A percentile compares a stretch with the other conserved stretches of the same genome.
phyloP scores from a whole-genome alignment of 2,329 filamentous ascomycete genomes.

The Sclerotinia minor region DNA sequence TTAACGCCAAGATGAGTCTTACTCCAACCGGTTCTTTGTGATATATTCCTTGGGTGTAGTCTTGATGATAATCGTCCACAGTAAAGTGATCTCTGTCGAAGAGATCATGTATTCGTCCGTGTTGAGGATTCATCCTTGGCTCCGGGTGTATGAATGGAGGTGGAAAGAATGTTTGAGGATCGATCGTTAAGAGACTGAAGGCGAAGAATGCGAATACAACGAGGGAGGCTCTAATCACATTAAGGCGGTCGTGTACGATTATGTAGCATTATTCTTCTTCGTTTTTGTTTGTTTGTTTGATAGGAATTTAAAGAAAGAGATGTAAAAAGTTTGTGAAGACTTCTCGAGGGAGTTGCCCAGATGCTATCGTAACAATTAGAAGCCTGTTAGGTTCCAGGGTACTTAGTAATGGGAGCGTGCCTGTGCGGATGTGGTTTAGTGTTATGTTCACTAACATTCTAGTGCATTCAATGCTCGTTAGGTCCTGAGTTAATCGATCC shows the following conservation, averaged over 20 bases:
- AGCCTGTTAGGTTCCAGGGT: background rate
- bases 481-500: background rate
- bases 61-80: conserved; percentile 40
- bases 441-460: background rate
- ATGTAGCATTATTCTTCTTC: conserved; percentile 11
- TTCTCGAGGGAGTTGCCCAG: background rate
- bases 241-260: conserved; percentile 17
- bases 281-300: background rate
- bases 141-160: conserved; percentile 35
- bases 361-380: background rate
- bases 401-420: background rate
- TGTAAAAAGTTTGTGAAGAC: conserved; percentile 13
- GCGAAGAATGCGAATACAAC: background rate
- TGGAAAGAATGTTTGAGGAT: background rate
- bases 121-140: conserved; percentile 40
- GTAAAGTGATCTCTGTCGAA: conserved; percentile 37
- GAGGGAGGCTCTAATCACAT: conserved; percentile 9
- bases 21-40: conserved; percentile 8
- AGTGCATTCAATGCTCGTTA: background rate
- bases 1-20: conserved; percentile 32
- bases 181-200: background rate
- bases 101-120: conserved; percentile 33
- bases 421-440: background rate
- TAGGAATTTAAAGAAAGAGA: background rate
- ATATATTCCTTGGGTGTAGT: conserved; percentile 36